Percentiles rank a stretch among this genome's conserved stretches.
These are phyloP conservation scores for Xanthoconium stramineum DNA, from an alignment of 768 basidiomycete genomes.

Conservation along the genomic window DNA sequence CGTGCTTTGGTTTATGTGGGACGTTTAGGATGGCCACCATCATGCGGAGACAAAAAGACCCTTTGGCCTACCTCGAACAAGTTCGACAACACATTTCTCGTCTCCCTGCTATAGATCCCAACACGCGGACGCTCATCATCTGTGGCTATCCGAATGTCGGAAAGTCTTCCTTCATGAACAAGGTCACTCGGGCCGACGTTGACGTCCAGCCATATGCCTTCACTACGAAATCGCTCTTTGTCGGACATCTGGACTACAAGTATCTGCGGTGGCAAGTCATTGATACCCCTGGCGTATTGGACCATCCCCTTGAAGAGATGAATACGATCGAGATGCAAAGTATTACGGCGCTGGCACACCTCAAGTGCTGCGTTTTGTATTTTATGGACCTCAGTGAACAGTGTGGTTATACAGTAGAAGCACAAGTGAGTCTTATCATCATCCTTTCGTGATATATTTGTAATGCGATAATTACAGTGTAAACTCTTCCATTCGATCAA, in stretches of 20 bases:
- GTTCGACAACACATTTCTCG: conserved; percentile 98
- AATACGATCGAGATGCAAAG: conserved; percentile 99
- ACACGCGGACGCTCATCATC: conserved; percentile 94
- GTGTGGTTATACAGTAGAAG: conserved; percentile 96
- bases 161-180: conserved; percentile 99
- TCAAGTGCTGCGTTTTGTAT: conserved; percentile 92
- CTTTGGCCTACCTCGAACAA: conserved; percentile 97
- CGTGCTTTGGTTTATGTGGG: neutral
- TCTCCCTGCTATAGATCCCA: conserved; percentile 97
- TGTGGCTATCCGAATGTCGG: conserved; percentile 99
- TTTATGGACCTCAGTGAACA: conserved; percentile 99
- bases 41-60: conserved; percentile 98
- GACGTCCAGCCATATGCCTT: conserved; percentile 99
- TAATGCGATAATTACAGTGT: conserved; percentile 51
- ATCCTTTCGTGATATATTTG: neutral
- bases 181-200: conserved; percentile 97
- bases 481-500: conserved; percentile 99
- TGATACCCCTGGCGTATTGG: conserved; percentile 96
- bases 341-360: conserved; percentile 94
- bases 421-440: conserved; percentile 60
- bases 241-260: conserved; percentile 98
- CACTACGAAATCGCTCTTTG: conserved; percentile 97
- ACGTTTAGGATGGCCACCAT: conserved; percentile 90
- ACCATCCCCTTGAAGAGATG: conserved; percentile 99
- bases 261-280: conserved; percentile 99